Evolutionary conservation across 257 asterid genomes (phyloP).

Genomic region (Nicotiana knightiana): DNA sequence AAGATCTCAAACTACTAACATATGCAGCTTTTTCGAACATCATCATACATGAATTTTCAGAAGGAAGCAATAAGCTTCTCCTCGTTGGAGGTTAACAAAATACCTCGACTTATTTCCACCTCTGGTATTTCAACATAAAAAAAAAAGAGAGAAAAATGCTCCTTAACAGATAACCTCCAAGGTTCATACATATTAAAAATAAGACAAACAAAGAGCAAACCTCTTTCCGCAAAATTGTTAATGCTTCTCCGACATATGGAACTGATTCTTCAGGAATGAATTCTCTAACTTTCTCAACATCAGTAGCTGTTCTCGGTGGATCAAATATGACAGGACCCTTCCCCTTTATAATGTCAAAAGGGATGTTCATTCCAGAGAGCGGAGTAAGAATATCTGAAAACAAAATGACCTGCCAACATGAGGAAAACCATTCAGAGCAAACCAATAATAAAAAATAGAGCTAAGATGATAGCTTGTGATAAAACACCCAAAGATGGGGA

Average conservation of each 20-base stretch:
- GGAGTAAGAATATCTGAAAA: constrained; percentile 99
- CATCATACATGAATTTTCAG: background rate
- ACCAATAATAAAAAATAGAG: constrained; percentile 12
- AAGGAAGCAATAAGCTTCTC: background rate
- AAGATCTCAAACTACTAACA: background rate
- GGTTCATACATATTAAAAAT: background rate
- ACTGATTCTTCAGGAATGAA: constrained; percentile 83
- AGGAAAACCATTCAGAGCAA: background rate
- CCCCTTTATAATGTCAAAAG: constrained; percentile 93
- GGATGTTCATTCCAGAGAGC: constrained; percentile 93
- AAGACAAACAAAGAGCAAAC: constrained; percentile 25
- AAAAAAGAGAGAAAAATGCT: background rate
- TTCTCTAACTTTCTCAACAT: constrained; percentile 84
- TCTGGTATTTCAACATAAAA: no score
- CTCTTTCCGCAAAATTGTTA: constrained; percentile 87
- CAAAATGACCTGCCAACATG: constrained; percentile 70
- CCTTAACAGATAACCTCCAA: background rate
- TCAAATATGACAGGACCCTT: constrained; percentile 94
- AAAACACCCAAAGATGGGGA: background rate
- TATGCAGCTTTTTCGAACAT: background rate
- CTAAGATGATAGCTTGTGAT: background rate
- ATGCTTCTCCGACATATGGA: constrained; percentile 96
- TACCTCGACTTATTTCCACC: background rate
- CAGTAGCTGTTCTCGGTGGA: constrained; percentile 54
- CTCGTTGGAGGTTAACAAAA: background rate